Evolutionary conservation across 768 basidiomycete genomes (phyloP).

Genomic region (Xerocomellus chrysenteron): DNA sequence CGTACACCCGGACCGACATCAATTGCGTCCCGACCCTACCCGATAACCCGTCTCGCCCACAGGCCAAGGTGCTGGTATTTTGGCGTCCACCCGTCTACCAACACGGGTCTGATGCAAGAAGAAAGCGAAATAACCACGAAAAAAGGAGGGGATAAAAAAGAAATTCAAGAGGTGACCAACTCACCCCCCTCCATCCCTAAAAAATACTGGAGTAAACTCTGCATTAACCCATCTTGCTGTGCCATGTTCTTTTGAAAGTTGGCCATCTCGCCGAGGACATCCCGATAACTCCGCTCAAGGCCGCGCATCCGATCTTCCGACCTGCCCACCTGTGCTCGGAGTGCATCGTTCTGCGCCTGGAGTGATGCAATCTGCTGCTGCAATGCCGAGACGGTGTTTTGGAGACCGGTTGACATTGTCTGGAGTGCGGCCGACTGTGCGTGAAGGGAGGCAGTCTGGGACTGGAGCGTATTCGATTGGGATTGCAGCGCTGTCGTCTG

Average conservation of each 20-base stretch:
- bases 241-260: constrained; percentile 72
- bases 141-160: background rate
- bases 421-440: constrained; percentile 35
- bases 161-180: constrained; percentile 26
- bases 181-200: constrained; percentile 65
- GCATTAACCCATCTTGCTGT: constrained; percentile 83
- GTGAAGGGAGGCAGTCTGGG: constrained; percentile 35
- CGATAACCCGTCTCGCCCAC: background rate
- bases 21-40: background rate
- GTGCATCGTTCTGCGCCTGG: constrained; percentile 30
- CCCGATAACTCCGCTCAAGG: constrained; percentile 64
- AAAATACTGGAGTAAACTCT: constrained; percentile 79
- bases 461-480: constrained; percentile 27
- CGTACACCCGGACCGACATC: background rate
- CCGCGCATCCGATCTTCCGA: constrained; percentile 55
- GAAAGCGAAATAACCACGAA: background rate
- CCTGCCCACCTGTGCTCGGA: constrained; percentile 30
- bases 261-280: constrained; percentile 69
- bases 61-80: background rate
- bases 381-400: constrained; percentile 24
- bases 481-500: constrained; percentile 30
- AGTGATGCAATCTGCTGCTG: constrained; percentile 31
- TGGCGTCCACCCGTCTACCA: too few relatives aligned
- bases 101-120: background rate
- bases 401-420: constrained; percentile 28